These are phyloP conservation scores for Arbutus unedo DNA, from an alignment of 148 eudicot species.

Conservation along the genomic window DNA sequence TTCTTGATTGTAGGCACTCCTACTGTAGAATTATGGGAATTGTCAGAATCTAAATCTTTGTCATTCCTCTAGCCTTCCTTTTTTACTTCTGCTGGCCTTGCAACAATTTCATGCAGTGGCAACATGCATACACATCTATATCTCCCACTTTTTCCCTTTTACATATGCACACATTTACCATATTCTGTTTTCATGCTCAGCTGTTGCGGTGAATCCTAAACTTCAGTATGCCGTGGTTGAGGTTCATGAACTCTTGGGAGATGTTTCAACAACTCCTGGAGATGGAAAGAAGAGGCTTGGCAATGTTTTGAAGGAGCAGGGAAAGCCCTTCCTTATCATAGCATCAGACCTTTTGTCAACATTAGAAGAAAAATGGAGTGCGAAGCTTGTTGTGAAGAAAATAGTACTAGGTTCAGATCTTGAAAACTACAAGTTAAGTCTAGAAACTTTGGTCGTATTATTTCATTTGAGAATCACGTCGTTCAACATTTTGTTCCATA, in stretches of 20 bases:
- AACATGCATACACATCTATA: slow-evolving; percentile 13
- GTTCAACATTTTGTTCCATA: neutral
- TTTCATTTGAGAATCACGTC: neutral
- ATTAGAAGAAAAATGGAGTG: slow-evolving; percentile 85
- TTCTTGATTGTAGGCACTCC: neutral
- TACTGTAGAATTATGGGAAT: neutral
- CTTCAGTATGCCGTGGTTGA: slow-evolving; percentile 83
- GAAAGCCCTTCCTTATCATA: slow-evolving; percentile 56
- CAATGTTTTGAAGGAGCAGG: slow-evolving; percentile 42
- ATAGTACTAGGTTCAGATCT: slow-evolving; percentile 28
- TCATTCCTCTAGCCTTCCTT: neutral
- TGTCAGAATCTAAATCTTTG: neutral
- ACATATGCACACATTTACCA: neutral
- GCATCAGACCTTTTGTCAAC: slow-evolving; percentile 79
- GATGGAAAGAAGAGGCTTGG: slow-evolving; percentile 53
- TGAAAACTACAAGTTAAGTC: slow-evolving; percentile 51
- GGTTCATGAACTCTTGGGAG: slow-evolving; percentile 38
- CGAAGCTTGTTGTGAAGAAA: slow-evolving; percentile 66
- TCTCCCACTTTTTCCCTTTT: neutral
- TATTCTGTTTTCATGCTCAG: slow-evolving; percentile 39
- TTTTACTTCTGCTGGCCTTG: neutral
- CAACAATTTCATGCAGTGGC: neutral
- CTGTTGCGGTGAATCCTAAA: slow-evolving; percentile 91
- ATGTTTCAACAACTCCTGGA: slow-evolving; percentile 40
- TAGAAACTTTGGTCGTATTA: neutral